phyloP scores from a whole-genome alignment of 805 yeast species.

The Brettanomyces custersianus region DNA sequence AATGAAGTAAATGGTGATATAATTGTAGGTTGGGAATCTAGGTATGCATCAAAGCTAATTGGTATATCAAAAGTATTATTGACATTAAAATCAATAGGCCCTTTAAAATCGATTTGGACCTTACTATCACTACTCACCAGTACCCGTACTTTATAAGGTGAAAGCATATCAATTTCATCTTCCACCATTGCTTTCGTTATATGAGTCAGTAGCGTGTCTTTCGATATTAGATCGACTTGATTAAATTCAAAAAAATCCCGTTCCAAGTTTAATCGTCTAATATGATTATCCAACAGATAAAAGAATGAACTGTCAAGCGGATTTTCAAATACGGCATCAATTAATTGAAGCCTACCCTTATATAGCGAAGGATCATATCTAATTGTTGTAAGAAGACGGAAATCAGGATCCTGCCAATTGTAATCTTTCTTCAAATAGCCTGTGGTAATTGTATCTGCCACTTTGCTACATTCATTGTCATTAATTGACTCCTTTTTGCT shows the following conservation, averaged over 20 bases:
- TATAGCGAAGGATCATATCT: slow-evolving; percentile 62
- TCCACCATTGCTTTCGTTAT: slow-evolving; percentile 29
- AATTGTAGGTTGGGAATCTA: slow-evolving; percentile 44
- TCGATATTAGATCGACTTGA: slow-evolving; percentile 22
- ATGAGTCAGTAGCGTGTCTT: slow-evolving; percentile 31
- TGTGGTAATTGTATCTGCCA: not conserved
- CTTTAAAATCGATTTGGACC: slow-evolving; percentile 26
- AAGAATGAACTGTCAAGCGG: slow-evolving; percentile 31
- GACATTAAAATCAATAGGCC: slow-evolving; percentile 2
- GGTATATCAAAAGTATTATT: slow-evolving; percentile 1
- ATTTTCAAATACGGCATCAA: slow-evolving; percentile 17
- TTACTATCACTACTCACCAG: slow-evolving; percentile 24
- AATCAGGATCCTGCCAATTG: slow-evolving; percentile 13
- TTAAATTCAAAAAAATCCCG: slow-evolving; percentile 45
- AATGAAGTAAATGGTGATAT: slow-evolving; percentile 77
- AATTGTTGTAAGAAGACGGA: slow-evolving; percentile 60
- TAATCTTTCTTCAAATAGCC: slow-evolving; percentile 1
- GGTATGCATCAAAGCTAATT: slow-evolving; percentile 47
- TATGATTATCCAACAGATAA: slow-evolving; percentile 58
- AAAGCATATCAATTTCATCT: slow-evolving; percentile 16
- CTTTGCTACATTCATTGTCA: not conserved
- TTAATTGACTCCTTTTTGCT: not conserved
- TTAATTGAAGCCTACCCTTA: slow-evolving; percentile 14
- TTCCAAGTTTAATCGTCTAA: slow-evolving; percentile 46
- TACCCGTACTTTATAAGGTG: slow-evolving; percentile 41